phyloP scores from a whole-genome alignment of 1,284 basidiomycete species.

The Marasmius sp. region DNA sequence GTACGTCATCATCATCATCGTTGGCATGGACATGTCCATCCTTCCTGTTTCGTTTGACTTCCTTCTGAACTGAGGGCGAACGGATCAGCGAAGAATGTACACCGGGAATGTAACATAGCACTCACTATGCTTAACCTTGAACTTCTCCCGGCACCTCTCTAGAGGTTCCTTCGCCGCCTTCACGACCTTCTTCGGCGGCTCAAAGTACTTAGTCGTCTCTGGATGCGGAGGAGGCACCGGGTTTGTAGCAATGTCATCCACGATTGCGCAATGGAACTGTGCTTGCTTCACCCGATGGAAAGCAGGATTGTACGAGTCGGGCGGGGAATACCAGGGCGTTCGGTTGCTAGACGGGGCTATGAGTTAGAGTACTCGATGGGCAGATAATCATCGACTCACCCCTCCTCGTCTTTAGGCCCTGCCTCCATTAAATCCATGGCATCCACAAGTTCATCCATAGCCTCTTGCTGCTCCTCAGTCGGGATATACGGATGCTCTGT shows the following conservation, averaged over 20 bases:
- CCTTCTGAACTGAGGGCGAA: slow-evolving; percentile 54
- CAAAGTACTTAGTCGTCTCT: slow-evolving; percentile 80
- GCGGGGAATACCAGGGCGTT: slow-evolving; percentile 76
- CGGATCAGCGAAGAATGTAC: neutral
- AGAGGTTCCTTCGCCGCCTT: slow-evolving; percentile 58
- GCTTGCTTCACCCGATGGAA: slow-evolving; percentile 93
- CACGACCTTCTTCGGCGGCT: slow-evolving; percentile 69
- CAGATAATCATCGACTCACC: slow-evolving; percentile 39
- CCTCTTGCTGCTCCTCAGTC: slow-evolving; percentile 71
- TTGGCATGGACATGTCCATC: slow-evolving; percentile 59
- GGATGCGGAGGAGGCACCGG: slow-evolving; percentile 86
- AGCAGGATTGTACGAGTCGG: slow-evolving; percentile 83
- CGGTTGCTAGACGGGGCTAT: slow-evolving; percentile 44
- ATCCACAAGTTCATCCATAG: slow-evolving; percentile 88
- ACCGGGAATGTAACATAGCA: slow-evolving; percentile 4
- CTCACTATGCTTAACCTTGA: slow-evolving; percentile 76
- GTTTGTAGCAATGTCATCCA: slow-evolving; percentile 68
- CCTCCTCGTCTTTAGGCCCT: slow-evolving; percentile 69
- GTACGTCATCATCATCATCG: slow-evolving; percentile 57
- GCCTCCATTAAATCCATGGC: slow-evolving; percentile 83
- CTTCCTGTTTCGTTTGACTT: slow-evolving; percentile 46
- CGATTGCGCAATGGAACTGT: slow-evolving; percentile 83
- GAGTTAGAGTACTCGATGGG: neutral
- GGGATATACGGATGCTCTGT: slow-evolving; percentile 83
- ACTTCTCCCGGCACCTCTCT: slow-evolving; percentile 59